Base-by-base conservation (phyloP, 2,329 filamentous ascomycete genomes). In the Hypoxylon sp. region DNA sequence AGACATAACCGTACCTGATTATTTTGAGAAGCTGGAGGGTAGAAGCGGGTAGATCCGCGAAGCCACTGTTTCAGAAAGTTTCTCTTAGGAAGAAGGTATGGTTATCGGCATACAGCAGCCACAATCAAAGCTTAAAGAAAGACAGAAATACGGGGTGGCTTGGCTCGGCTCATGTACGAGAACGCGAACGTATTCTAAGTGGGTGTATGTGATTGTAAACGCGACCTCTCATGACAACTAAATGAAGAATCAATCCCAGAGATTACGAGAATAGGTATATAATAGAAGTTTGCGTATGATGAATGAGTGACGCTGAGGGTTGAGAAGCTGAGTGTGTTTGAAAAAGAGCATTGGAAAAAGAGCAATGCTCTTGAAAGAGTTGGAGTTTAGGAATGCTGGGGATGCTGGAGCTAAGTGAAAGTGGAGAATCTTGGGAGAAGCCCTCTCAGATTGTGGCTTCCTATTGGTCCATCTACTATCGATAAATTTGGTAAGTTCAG, bases 81-180 rank as follows among this genome's bases (percentile, higher is more conserved):
- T 26, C 22, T 33, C 46, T 44, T 54, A 26, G 26, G 55, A 59
- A 59, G 14, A n/a, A 39, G 51, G 44, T 51, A 42, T 26, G 50
- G 55, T 55, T 33, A 44, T 65, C 44, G 50, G 26, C 29, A 55
- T 51, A 39, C 44, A 46, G 58, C 51, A 31, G 55, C 51, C 63
- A 57, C 55, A 46, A 60, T 57, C 46, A 53, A 62, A 62, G 58
- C 19, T 50, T 13, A 19, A n/a, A 37, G 39, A 19, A n/a, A 37
- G 39, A 26, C 54, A 19, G 44, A 29, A 31, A 62, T 66, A 66
- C 48, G 58, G 58, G 17, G 66, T 66, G 66, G 62, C 66, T 66
- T 66, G 52, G 35, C 63, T 63, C 66, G 66, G 63, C 66, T 63
- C 26, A 63, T 48, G 63, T 55, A 48, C 22, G 44, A 55, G 50